Conservation (phyloP, 2,329 filamentous ascomycete genomes). For the Knufia fluminis region DNA sequence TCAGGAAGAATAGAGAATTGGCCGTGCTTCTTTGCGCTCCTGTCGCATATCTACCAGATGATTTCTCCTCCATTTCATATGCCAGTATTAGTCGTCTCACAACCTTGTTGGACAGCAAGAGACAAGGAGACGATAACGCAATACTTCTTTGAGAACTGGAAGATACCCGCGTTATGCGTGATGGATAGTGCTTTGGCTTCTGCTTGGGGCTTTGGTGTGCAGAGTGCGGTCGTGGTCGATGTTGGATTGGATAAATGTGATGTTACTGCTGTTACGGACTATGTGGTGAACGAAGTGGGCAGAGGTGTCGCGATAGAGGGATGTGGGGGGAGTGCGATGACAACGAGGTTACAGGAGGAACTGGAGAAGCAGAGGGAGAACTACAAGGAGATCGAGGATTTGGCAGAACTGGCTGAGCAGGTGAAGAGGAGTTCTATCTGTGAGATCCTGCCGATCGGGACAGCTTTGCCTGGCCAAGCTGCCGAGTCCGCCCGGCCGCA, state of each 20-base stretch:
- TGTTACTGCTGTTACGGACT: conserved; percentile 81
- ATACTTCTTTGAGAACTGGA: conserved; percentile 96
- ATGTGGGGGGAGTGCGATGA: conserved; percentile 84
- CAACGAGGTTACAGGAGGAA: conserved; percentile 59
- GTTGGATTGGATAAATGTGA: conserved; percentile 89
- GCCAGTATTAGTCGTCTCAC: conserved; percentile 79
- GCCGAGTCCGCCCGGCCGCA: conserved; percentile 30
- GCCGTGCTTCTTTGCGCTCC: conserved; percentile 84
- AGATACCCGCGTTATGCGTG: conserved; percentile 81
- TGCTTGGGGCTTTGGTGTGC: conserved; percentile 68
- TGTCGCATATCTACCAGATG: conserved; percentile 82
- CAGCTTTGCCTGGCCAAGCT: conserved; percentile 39
- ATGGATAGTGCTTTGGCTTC: conserved; percentile 83
- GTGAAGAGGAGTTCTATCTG: conserved; percentile 55
- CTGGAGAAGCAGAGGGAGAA: conserved; percentile 48
- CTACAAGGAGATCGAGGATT: conserved; percentile 28
- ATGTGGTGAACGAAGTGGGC: conserved; percentile 60
- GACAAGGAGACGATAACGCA: conserved; percentile 82
- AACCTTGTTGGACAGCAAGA: conserved; percentile 80
- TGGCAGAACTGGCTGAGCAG: conserved; percentile 54
- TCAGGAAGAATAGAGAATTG: conserved; percentile 81
- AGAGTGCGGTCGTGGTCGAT: conserved; percentile 77
- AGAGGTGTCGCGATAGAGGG: conserved; percentile 51
- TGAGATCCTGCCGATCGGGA: conserved; percentile 49
- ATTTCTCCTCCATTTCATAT: conserved; percentile 90